Evolutionary conservation across 2,329 filamentous ascomycete species (phyloP).

Genomic region (Geosmithia putterillii): DNA sequence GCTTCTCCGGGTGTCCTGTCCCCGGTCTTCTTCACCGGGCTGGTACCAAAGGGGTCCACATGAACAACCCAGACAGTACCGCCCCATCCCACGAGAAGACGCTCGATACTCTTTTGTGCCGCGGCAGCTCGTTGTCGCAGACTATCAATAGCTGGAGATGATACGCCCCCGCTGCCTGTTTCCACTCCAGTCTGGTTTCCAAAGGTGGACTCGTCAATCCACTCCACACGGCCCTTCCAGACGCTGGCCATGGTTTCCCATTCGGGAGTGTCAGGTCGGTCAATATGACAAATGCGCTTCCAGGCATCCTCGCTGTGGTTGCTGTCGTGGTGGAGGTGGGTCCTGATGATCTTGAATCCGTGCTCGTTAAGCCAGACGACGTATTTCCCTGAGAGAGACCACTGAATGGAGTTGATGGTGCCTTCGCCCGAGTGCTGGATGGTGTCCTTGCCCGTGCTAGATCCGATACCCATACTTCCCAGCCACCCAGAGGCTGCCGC

Average conservation of each 20-base stretch:
- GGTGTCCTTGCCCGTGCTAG: slow-evolving; percentile 70
- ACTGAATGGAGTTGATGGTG: slow-evolving; percentile 81
- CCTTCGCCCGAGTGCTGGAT: slow-evolving; percentile 88
- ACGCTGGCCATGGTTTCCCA: slow-evolving; percentile 97
- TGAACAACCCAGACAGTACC: slow-evolving; percentile 93
- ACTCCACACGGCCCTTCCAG: slow-evolving; percentile 86
- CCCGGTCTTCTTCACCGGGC: slow-evolving; percentile 51
- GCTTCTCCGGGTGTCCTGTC: slow-evolving; percentile 67
- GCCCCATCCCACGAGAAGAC: slow-evolving; percentile 88
- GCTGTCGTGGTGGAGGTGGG: slow-evolving; percentile 67
- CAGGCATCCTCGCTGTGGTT: slow-evolving; percentile 73
- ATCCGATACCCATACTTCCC: slow-evolving; percentile 70
- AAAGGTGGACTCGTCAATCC: slow-evolving; percentile 79
- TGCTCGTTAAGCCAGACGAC: slow-evolving; percentile 94
- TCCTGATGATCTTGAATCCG: slow-evolving; percentile 95
- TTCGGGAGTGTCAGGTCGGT: slow-evolving; percentile 70
- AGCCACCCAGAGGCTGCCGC: slow-evolving; percentile 85
- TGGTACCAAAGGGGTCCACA: slow-evolving; percentile 64
- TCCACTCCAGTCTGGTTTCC: slow-evolving; percentile 53
- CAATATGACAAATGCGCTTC: slow-evolving; percentile 88
- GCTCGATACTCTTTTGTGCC: slow-evolving; percentile 47
- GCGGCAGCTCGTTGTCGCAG: slow-evolving; percentile 36
- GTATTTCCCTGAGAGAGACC: slow-evolving; percentile 86
- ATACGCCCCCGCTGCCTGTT: slow-evolving; percentile 14
- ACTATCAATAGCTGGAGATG: slow-evolving; percentile 33